Evolutionary conservation across 257 asterid genomes (phyloP).

Genomic region (Solanum ahanhuiri): DNA sequence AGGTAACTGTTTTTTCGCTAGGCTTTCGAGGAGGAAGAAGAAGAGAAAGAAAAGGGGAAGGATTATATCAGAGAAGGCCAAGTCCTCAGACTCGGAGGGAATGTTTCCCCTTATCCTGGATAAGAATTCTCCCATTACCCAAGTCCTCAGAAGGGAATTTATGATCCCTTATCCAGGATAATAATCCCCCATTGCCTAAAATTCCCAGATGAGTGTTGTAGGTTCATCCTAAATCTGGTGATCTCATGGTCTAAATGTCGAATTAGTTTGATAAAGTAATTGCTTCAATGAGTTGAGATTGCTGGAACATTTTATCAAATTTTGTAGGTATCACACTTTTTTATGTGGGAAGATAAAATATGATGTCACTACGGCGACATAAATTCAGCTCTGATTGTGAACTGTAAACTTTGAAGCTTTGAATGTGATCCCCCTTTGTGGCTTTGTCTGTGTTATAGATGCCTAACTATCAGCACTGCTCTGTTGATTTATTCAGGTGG

Average conservation of each 20-base stretch:
- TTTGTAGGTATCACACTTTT: neutral
- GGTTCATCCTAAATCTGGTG: neutral
- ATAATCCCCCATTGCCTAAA: neutral
- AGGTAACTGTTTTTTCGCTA: neutral
- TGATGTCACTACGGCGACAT: neutral
- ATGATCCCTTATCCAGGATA: neutral
- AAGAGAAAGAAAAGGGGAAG: neutral
- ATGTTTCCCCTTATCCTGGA: neutral
- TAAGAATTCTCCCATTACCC: neutral
- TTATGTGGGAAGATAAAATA: neutral
- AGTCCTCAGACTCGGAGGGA: neutral
- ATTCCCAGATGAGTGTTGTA: neutral
- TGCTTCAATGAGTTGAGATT: neutral
- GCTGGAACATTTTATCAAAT: neutral
- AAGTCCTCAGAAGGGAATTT: neutral
- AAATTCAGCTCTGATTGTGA: neutral
- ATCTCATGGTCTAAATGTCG: neutral
- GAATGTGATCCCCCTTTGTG: neutral
- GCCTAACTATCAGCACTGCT: neutral
- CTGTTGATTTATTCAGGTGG: constrained; percentile 40
- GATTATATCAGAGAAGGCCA: neutral
- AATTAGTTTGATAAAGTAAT: neutral
- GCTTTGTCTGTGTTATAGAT: neutral
- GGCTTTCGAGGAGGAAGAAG: neutral
- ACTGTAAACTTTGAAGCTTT: neutral